These are phyloP conservation scores for Diaporthe ilicicola DNA, from an alignment of 2,329 filamentous ascomycete genomes.

Conservation along the genomic window DNA sequence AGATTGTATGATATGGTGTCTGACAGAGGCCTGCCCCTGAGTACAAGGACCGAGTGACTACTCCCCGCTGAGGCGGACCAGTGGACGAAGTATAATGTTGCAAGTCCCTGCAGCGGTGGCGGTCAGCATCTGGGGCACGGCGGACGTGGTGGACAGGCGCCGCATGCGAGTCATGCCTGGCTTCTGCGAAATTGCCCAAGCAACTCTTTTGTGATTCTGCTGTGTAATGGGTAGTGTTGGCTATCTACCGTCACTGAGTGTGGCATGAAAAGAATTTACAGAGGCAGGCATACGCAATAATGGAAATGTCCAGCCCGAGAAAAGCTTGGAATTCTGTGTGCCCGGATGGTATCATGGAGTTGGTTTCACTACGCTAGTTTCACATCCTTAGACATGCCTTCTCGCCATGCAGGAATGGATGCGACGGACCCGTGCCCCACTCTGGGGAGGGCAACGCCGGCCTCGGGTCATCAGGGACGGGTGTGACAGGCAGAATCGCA, in stretches of 20 bases:
- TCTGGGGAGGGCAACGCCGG: conserved; percentile 2
- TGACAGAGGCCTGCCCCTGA: background rate
- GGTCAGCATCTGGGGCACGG: conserved; percentile 11
- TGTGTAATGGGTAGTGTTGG: background rate
- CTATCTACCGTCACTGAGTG: background rate
- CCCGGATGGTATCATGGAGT: background rate
- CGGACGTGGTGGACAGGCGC: background rate
- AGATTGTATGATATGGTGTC: conserved; percentile 9
- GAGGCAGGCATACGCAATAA: background rate
- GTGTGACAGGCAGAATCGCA: background rate
- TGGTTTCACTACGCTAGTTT: background rate
- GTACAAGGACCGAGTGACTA: background rate
- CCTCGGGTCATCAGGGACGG: conserved; percentile 18
- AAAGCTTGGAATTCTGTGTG: background rate
- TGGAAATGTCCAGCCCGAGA: background rate
- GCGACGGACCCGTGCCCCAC: background rate
- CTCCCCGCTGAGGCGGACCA: background rate
- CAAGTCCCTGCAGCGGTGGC: background rate
- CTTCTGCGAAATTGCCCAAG: background rate
- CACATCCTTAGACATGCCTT: background rate
- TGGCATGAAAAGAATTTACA: too few relatives aligned
- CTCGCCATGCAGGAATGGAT: background rate
- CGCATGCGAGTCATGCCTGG: conserved; percentile 4
- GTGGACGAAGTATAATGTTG: background rate
- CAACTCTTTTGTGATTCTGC: background rate